phyloP scores from a whole-genome alignment of 106 monocot species.

The Dendrobium catenatum region DNA sequence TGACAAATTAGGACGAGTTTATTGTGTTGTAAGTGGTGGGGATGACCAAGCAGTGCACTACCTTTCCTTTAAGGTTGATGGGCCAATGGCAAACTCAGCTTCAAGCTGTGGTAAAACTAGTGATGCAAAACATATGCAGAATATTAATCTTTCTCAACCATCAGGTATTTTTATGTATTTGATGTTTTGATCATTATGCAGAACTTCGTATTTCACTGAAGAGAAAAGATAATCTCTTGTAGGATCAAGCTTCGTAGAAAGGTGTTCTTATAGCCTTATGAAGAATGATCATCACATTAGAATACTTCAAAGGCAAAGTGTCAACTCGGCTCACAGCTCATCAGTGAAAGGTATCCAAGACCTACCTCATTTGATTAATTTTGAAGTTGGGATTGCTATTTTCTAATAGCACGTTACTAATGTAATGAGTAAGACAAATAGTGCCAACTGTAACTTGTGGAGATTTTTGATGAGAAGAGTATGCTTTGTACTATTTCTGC shows the following conservation, averaged over 20 bases:
- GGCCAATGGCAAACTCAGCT: neutral
- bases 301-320: slow-evolving; percentile 24
- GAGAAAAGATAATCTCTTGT: slow-evolving; percentile 4
- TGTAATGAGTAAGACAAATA: neutral
- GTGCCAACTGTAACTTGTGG: neutral
- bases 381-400: neutral
- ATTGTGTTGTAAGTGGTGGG: slow-evolving; percentile 77
- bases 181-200: neutral
- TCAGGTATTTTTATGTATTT: slow-evolving; percentile 13
- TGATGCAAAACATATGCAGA: slow-evolving; percentile 1
- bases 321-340: slow-evolving; percentile 81
- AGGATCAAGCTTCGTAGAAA: slow-evolving; percentile 14
- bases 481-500: no score
- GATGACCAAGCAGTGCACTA: slow-evolving; percentile 89
- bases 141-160: slow-evolving; percentile 1
- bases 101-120: neutral
- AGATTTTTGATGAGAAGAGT: neutral
- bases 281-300: slow-evolving; percentile 20
- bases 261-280: slow-evolving; percentile 10
- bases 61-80: slow-evolving; percentile 31
- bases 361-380: neutral
- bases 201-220: neutral
- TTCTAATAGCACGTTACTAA: neutral
- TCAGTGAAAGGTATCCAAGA: slow-evolving; percentile 74
- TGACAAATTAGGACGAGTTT: slow-evolving; percentile 23